phyloP scores from a whole-genome alignment of 2,329 filamentous ascomycete genomes.

The Bertia moriformis region DNA sequence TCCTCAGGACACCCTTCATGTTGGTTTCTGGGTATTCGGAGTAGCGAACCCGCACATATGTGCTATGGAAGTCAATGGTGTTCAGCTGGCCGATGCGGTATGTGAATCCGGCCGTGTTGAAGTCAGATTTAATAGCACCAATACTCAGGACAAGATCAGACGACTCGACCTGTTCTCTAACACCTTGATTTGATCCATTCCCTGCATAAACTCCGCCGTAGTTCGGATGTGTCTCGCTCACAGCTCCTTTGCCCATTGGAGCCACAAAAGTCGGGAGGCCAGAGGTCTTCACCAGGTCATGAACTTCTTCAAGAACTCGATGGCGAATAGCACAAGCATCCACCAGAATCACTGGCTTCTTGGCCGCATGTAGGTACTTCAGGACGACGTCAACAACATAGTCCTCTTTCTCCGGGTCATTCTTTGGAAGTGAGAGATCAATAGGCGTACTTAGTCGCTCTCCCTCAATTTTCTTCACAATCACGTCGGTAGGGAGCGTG shows the following conservation, averaged over 20 bases:
- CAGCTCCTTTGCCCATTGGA: conserved; percentile 75
- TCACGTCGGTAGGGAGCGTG: conserved; percentile 69
- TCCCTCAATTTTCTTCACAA: conserved; percentile 62
- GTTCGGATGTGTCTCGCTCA: conserved; percentile 61
- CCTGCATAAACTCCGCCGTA: conserved; percentile 79
- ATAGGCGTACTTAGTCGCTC: conserved; percentile 56
- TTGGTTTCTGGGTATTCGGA: conserved; percentile 65
- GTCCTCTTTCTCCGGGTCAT: conserved; percentile 59
- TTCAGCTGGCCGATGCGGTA: conserved; percentile 64
- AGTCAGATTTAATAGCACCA: conserved; percentile 58
- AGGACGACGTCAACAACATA: conserved; percentile 72
- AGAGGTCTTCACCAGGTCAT: conserved; percentile 58
- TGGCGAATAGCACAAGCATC: conserved; percentile 75
- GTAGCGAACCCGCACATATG: conserved; percentile 58
- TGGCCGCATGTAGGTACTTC: conserved; percentile 57
- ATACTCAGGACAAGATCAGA: conserved; percentile 60
- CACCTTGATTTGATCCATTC: conserved; percentile 53
- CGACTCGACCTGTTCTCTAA: conserved; percentile 48
- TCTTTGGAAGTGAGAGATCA: conserved; percentile 46
- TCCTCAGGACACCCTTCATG: conserved; percentile 65
- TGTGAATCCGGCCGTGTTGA: conserved; percentile 72
- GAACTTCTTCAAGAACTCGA: conserved; percentile 56
- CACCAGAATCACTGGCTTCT: conserved; percentile 64
- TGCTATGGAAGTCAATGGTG: conserved; percentile 70
- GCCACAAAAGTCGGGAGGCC: conserved; percentile 72